phyloP scores from a whole-genome alignment of 768 basidiomycete species.

The Scleroderma bovista region DNA sequence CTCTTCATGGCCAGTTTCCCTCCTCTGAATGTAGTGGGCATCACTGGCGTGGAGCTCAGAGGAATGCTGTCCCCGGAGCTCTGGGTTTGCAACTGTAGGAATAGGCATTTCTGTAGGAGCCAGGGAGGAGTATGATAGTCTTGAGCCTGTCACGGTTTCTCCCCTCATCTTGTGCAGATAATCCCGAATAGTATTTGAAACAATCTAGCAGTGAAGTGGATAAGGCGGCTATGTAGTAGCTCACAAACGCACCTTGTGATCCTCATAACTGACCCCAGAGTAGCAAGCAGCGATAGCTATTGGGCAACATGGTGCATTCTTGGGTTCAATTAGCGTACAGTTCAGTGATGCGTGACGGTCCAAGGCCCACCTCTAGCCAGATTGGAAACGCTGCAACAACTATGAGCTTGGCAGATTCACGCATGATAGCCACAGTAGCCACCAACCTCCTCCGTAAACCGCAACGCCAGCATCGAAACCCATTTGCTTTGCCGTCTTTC shows the following conservation, averaged over 20 bases:
- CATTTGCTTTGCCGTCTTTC: conserved; percentile 68
- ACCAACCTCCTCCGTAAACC: conserved; percentile 69
- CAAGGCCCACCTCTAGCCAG: conserved; percentile 62
- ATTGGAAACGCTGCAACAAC: conserved; percentile 68
- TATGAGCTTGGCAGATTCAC: background rate
- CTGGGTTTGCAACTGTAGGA: conserved; percentile 23
- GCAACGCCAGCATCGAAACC: conserved; percentile 60
- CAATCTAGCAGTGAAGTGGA: conserved; percentile 38
- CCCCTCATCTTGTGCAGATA: conserved; percentile 56
- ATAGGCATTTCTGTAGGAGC: conserved; percentile 25
- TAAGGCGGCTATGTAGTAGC: conserved; percentile 3
- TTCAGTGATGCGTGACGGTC: background rate
- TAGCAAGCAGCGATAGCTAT: conserved; percentile 75
- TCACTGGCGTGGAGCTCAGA: conserved; percentile 23
- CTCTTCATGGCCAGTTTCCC: conserved; percentile 19
- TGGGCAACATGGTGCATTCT: conserved; percentile 83
- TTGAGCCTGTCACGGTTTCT: conserved; percentile 9
- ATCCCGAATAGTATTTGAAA: conserved; percentile 60
- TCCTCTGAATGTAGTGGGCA: conserved; percentile 22
- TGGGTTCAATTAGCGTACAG: conserved; percentile 2
- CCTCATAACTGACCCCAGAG: conserved; percentile 76
- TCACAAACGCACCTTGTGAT: conserved; percentile 56
- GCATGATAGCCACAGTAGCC: conserved; percentile 21
- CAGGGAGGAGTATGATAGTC: conserved; percentile 22
- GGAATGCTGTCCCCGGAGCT: conserved; percentile 25